Evolutionary conservation across 1,139 yeast genomes (phyloP), one percentile per base, ranked within the genome.

Genomic region (Pichia sp.): DNA sequence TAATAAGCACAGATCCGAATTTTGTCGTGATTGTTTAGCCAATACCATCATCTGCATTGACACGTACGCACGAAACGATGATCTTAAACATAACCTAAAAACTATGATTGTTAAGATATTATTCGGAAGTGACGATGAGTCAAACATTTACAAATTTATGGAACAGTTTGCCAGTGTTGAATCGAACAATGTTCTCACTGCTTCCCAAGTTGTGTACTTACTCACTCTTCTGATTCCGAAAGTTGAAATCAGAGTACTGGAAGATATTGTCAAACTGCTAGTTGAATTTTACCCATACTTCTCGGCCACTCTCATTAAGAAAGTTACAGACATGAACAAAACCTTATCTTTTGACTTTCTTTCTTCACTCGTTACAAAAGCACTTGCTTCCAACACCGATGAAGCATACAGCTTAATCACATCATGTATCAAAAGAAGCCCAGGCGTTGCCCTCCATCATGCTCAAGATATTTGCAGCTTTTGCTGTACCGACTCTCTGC

Each of bases 401-500:
- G 28, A 30, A n/a, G 35, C 41, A 3, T 25, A 14, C 11, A 34
- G 45, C 21, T 34, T 43, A n/a, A 34, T 35, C 12, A 43, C 48
- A 7, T 40, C 47, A 18, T 29, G 39, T 2, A 34, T 55, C 3
- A 43, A 44, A 29, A 53, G 53, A 39, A 52, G 52, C 26, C 37
- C 55, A 1, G 60, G 53, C 15, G 50, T 55, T 13, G 55, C 57
- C 9, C 19, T 44, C 3, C 39, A 38, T 14, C 53, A 39, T 27
- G 28, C 41, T 6, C 39, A 45, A 3, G 32, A 40, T 9, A 45
- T 54, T 2, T 39, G 51, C 13, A 34, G 47, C 11, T 14, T 37
- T 9, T 40, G 44, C 12, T 27, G 31, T 7, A 10, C 30, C 4
- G 23, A 15, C 5, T 26, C 28, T 3, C 13, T 44, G 31, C 35